These are phyloP conservation scores for Pythium aristosporum DNA, from an alignment of 352 stramenopile species.

Conservation along the genomic window DNA sequence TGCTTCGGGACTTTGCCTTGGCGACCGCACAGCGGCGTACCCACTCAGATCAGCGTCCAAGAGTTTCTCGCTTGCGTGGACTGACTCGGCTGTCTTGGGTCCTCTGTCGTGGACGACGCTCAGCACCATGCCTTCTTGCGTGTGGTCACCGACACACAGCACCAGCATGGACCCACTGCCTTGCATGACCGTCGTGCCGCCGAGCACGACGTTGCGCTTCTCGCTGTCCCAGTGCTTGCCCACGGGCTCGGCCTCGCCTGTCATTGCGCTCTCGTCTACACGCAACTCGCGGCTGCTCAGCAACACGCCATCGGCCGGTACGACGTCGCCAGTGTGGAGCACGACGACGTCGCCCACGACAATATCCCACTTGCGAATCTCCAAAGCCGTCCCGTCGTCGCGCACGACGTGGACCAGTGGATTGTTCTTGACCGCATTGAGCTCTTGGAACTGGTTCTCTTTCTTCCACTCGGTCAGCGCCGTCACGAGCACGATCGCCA, in stretches of 20 bases:
- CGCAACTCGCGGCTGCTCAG: slow-evolving; percentile 91
- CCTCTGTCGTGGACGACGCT: slow-evolving; percentile 79
- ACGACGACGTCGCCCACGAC: slow-evolving; percentile 89
- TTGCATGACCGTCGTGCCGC: slow-evolving; percentile 85
- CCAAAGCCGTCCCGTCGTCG: slow-evolving; percentile 83
- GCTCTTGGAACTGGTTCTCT: slow-evolving; percentile 84
- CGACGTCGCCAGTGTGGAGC: slow-evolving; percentile 90
- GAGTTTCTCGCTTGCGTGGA: background rate
- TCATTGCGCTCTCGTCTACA: slow-evolving; percentile 95
- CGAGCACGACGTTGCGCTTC: slow-evolving; percentile 72
- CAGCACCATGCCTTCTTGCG: slow-evolving; percentile 92
- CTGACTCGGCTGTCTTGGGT: slow-evolving; percentile 49
- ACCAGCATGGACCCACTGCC: slow-evolving; percentile 92
- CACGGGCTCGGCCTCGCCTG: slow-evolving; percentile 91
- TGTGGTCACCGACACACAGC: slow-evolving; percentile 91
- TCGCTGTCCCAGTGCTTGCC: slow-evolving; percentile 30
- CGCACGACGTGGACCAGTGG: slow-evolving; percentile 44
- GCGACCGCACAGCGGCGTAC: slow-evolving; percentile 45
- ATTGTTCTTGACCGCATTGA: slow-evolving; percentile 86
- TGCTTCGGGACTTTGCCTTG: slow-evolving; percentile 30
- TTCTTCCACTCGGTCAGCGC: slow-evolving; percentile 93
- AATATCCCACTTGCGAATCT: slow-evolving; percentile 77
- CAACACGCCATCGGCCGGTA: slow-evolving; percentile 93
- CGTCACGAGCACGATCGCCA: slow-evolving; percentile 89
- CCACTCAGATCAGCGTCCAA: slow-evolving; percentile 1